phyloP scores from a whole-genome alignment of 1,284 basidiomycete genomes.

The Austroboletus novae-zelandiae region DNA sequence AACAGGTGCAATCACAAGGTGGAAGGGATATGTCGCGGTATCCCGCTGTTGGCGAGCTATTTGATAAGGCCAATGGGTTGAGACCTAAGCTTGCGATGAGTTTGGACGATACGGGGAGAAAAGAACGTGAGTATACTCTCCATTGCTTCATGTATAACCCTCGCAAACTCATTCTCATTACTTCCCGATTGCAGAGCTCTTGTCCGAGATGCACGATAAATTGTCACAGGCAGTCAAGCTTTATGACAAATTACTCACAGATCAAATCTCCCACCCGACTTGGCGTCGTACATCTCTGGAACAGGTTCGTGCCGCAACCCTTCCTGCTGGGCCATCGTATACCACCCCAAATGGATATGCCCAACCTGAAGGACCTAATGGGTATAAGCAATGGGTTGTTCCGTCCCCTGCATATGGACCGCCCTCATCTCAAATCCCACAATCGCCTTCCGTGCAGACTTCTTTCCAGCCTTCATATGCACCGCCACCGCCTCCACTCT shows the following conservation, averaged over 20 bases:
- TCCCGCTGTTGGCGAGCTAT: constrained; percentile 80
- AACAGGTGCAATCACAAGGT: constrained; percentile 79
- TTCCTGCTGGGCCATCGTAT: constrained; percentile 12
- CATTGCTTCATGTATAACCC: neutral
- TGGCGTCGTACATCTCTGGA: constrained; percentile 45
- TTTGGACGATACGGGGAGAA: constrained; percentile 82
- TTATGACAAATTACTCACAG: constrained; percentile 85
- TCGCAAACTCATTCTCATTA: neutral
- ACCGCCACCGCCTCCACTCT: constrained; percentile 16
- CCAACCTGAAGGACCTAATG: constrained; percentile 18
- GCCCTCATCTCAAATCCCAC: constrained; percentile 12
- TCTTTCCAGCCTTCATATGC: constrained; percentile 20
- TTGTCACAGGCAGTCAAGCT: constrained; percentile 87
- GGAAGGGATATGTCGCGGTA: constrained; percentile 76
- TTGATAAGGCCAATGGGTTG: constrained; percentile 79
- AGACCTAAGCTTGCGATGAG: constrained; percentile 83
- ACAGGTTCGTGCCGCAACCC: constrained; percentile 10
- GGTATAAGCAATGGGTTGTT: constrained; percentile 32
- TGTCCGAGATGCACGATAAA: constrained; percentile 93
- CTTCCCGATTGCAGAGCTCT: constrained; percentile 54
- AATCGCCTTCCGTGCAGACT: constrained; percentile 12
- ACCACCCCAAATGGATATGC: constrained; percentile 16
- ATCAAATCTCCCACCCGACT: constrained; percentile 72
- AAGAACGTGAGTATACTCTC: constrained; percentile 65
- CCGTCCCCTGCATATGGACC: constrained; percentile 21